Evolutionary conservation across 2,329 filamentous ascomycete species (phyloP).

Genomic region (Exophiala mesophila): DNA sequence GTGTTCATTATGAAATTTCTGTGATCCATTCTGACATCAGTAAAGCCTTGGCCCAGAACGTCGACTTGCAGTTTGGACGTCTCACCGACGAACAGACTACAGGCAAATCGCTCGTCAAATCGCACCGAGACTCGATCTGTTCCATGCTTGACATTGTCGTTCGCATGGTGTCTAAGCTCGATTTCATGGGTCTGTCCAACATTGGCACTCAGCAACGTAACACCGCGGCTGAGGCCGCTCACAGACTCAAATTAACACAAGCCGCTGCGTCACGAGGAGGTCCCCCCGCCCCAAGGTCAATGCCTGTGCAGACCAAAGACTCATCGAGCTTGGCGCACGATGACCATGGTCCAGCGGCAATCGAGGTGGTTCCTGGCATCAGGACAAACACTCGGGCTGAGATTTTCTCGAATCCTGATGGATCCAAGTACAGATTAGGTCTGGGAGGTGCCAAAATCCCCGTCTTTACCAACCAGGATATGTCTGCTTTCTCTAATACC

Average conservation of each 20-base stretch:
- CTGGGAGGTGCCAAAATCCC: slow-evolving; percentile 23
- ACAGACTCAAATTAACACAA: background rate
- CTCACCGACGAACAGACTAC: slow-evolving; percentile 31
- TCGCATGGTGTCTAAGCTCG: slow-evolving; percentile 35
- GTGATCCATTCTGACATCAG: slow-evolving; percentile 35
- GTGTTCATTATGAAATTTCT: slow-evolving; percentile 38
- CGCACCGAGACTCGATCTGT: slow-evolving; percentile 8
- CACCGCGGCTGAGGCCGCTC: background rate
- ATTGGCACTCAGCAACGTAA: slow-evolving; percentile 19
- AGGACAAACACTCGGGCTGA: slow-evolving; percentile 19
- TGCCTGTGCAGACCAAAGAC: background rate
- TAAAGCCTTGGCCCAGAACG: slow-evolving; percentile 31
- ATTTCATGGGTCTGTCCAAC: slow-evolving; percentile 32
- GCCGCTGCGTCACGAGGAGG: background rate
- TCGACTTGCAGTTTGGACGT: slow-evolving; percentile 33
- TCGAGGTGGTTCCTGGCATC: slow-evolving; percentile 14
- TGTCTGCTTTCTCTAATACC: background rate
- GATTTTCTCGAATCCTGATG: slow-evolving; percentile 13
- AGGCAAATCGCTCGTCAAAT: slow-evolving; percentile 27
- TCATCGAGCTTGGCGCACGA: slow-evolving; percentile 1
- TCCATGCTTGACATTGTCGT: slow-evolving; percentile 32
- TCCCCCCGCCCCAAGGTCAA: background rate
- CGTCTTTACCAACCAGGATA: slow-evolving; percentile 3
- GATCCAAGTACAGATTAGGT: slow-evolving; percentile 15
- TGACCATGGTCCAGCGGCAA: background rate